A percentile compares a stretch with the other conserved stretches of the same genome.
These are phyloP conservation scores for Cucumis cinereus DNA, from an alignment of 306 rosid genomes.

Conservation along the genomic window DNA sequence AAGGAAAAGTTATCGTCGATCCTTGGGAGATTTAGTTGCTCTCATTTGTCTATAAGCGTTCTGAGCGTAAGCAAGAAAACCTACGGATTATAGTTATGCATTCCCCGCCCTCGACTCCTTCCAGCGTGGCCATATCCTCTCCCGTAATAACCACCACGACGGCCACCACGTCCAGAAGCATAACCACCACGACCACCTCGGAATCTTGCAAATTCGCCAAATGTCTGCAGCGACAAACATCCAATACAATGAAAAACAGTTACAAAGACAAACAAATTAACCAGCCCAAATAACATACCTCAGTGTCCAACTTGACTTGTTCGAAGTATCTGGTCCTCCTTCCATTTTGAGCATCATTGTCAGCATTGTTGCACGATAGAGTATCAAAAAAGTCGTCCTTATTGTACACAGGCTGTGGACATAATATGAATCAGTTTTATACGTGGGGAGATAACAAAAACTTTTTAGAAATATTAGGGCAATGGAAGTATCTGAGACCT, in stretches of 20 bases:
- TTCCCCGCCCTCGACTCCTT: conserved; percentile 67
- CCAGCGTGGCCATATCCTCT: conserved; percentile 51
- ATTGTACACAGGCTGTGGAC: conserved; percentile 54
- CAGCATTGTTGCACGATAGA: conserved; percentile 39
- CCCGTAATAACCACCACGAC: conserved; percentile 64
- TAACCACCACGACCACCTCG: conserved; percentile 80
- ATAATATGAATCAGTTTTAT: conserved; percentile 10
- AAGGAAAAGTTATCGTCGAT: background rate
- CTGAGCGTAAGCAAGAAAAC: background rate
- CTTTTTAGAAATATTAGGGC: background rate
- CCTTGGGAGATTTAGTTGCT: conserved; percentile 14
- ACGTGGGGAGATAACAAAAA: conserved; percentile 5
- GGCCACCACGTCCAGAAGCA: conserved; percentile 67
- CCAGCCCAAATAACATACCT: conserved; percentile 29
- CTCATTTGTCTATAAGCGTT: conserved; percentile 10
- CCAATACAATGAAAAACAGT: conserved; percentile 9
- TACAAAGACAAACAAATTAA: background rate
- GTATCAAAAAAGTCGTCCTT: conserved; percentile 92
- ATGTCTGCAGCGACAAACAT: conserved; percentile 53
- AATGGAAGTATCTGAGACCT: conserved; percentile 30
- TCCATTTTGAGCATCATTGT: conserved; percentile 48
- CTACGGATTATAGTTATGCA: conserved; percentile 29
- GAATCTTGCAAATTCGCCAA: conserved; percentile 64
- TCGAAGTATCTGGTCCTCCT: conserved; percentile 74
- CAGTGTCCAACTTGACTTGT: conserved; percentile 75